Evolutionary conservation across 176 grass and related monocot genomes (phyloP), one percentile per base, ranked within the genome.

Genomic region (Zoysia japonica): DNA sequence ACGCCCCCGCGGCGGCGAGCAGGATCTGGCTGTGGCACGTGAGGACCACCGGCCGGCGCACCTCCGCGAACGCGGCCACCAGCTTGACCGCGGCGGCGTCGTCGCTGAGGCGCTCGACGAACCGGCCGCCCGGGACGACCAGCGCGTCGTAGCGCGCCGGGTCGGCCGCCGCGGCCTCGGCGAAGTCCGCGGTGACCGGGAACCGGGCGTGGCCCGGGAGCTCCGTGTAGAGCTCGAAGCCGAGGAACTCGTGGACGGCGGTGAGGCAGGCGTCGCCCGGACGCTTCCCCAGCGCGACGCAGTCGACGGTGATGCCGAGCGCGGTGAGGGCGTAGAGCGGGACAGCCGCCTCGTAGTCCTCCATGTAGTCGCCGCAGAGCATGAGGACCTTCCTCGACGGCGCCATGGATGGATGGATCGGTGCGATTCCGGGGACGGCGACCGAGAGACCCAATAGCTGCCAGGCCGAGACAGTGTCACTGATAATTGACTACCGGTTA

Each of bases 271-370:
- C 2, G 50, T 84, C 81, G 50, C 81, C 86, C 55, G 68, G 68
- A 4, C 7, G 14, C 51, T 88, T 88, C 9, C 85, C 85, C 16
- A 72, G 80, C 4, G 85, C 65, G 9, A 38, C 65, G 44, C 80
- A 83, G 68, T 87, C 62, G 49, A 87, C 80, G 63, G 15, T 5
- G 35, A 87, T 7, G 79, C 85, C 85, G 19, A 87, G 41, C 36
- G 79, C 80, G 11, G 66, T 0, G 11, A 87, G 80, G 5, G 80
- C 42, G 61, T 84, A 85, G 20, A 84, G 60, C 9, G 86, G 81
- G 47, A 88, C 86, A 3, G 86, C 81, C 0, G 68, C 67, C 86
- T 88, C 86, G 68, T 85, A 84, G 82, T 88, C 86, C 77, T 88
- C 86, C 86, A 85, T 80, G 75, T 80, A 80, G 48, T 84, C 86